phyloP scores from a whole-genome alignment of 257 asterid species.

The Echites panduratus region DNA sequence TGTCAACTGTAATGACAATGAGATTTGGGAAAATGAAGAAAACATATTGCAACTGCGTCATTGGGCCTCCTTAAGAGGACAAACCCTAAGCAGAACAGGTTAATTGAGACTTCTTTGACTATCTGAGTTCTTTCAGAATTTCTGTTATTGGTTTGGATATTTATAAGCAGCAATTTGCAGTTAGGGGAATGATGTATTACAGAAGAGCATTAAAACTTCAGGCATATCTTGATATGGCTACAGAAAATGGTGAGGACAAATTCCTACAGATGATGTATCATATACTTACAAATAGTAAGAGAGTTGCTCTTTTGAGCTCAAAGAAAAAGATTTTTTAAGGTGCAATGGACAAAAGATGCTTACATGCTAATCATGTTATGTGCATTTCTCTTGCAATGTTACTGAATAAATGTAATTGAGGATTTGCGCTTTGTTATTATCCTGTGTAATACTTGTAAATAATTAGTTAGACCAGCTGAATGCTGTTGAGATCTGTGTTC shows the following conservation, averaged over 20 bases:
- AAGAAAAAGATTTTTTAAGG: background rate
- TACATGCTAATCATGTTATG: background rate
- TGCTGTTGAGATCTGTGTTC: background rate
- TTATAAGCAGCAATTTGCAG: constrained; percentile 40
- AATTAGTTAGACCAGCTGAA: background rate
- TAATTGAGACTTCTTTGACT: background rate
- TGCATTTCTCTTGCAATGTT: background rate
- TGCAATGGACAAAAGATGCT: background rate
- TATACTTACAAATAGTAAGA: background rate
- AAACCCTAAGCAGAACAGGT: constrained; percentile 96
- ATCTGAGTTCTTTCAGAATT: constrained; percentile 4
- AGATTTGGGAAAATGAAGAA: constrained; percentile 83
- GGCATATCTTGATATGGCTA: constrained; percentile 98
- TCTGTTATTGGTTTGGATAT: constrained; percentile 6
- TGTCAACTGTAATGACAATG: constrained; percentile 59
- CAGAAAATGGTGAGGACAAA: constrained; percentile 57
- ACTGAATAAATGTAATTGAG: background rate
- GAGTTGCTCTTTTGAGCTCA: background rate
- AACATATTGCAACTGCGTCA: constrained; percentile 86
- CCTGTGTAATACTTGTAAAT: background rate
- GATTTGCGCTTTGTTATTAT: background rate
- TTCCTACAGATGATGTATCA: background rate
- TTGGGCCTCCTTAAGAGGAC: constrained; percentile 99
- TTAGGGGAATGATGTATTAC: constrained; percentile 98
- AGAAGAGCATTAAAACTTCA: constrained; percentile 97